Evolutionary conservation across 2,329 filamentous ascomycete species (phyloP), one percentile per base, ranked within the genome.

Genomic region (Myriosclerotinia curreyana): DNA sequence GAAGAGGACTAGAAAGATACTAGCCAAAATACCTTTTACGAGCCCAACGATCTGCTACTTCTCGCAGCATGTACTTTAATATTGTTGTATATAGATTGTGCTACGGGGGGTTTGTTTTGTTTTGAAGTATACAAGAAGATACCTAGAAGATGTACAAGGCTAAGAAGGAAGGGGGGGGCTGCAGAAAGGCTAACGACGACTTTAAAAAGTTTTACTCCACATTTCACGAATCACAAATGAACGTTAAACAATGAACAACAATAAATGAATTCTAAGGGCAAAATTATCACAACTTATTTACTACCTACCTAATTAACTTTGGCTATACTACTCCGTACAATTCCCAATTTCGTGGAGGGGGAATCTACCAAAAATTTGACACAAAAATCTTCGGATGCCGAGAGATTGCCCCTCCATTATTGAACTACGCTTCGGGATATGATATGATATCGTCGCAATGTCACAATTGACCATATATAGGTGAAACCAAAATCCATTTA

Each of bases 41-140:
- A 71, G 77, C 78, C 78, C 78, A 79, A 71, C 76, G 74, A 72
- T 79, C 82, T 71, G 78, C 82, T 68, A 80, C 78, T 72, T 82
- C 72, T 69, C 82, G 80, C 77, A 75, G 81, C 82, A 84, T 84
- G 75, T 77, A 81, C 75, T 73, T 51, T 25, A 17, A 58, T 60
- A 58, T 60, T 50, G 22, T 40, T 51, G 22, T 59, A 28, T 63
- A 9, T 36, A 44, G n/a, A 25, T 34, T 64, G 52, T 46, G 36
- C 48, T 25, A 46, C 36, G 34, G 36, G 64, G n/a, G 28, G 28
- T 22, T 42, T 48, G 31, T 15, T 36, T 31, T 48, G 40, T 9
- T 46, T 28, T 58, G 20, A 9, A 17, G 17, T 20, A 46, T 40
- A 44, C 28, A 34, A 12, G 28, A 25, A n/a, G n/a, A n/a, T n/a